These are phyloP conservation scores for Scenedesmus sp. DNA, from an alignment of 163 green algal genomes.

Conservation along the genomic window DNA sequence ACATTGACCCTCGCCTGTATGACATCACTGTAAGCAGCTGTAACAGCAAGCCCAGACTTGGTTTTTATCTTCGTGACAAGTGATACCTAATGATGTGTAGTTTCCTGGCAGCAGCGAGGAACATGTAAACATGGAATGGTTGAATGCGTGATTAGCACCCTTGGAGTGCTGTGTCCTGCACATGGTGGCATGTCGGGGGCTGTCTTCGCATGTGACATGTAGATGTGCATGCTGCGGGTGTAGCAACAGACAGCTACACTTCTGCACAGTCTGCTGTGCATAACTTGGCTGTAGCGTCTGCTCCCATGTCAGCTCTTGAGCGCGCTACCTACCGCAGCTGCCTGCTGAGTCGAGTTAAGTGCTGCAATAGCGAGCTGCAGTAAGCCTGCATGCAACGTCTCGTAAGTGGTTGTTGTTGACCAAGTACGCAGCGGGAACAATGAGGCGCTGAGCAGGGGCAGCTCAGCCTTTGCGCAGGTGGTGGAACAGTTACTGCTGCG, in stretches of 20 bases:
- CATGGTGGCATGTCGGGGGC: background rate
- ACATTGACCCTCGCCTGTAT: constrained; percentile 81
- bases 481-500: background rate
- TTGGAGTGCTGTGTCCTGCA: background rate
- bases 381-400: too few relatives aligned
- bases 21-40: constrained; percentile 79
- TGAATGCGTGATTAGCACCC: background rate
- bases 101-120: background rate
- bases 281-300: background rate
- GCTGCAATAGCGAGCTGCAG: too few relatives aligned
- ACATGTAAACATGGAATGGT: too few relatives aligned
- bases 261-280: background rate
- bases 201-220: too few relatives aligned
- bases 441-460: too few relatives aligned
- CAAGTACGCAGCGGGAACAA: too few relatives aligned
- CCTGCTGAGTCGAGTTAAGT: too few relatives aligned
- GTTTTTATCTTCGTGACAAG: background rate
- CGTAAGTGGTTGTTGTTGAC: too few relatives aligned
- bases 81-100: background rate
- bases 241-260: too few relatives aligned
- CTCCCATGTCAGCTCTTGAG: too few relatives aligned
- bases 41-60: background rate
- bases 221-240: background rate
- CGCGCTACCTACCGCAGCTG: too few relatives aligned
- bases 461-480: too few relatives aligned